Base-by-base conservation (phyloP, 2,329 filamentous ascomycete species). In the Diaporthe vaccinii region DNA sequence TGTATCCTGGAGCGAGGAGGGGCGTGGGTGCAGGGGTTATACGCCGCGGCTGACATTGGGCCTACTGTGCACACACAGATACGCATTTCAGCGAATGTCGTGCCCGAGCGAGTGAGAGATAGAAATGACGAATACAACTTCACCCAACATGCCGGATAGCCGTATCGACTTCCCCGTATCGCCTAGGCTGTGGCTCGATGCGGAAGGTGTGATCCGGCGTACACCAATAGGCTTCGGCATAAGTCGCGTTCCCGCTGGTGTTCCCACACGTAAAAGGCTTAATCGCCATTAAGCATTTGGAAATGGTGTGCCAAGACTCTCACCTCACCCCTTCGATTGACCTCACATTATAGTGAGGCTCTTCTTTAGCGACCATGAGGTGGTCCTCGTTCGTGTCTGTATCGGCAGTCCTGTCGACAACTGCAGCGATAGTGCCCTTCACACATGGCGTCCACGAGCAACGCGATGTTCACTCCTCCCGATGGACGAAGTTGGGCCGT, bases 371-470 rank as follows among this genome's bases (percentile, higher is more conserved):
- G 12, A 44, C 36, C 15, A 62, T 62, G 58, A 20, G n/a, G 58
- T 62, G 22, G 58, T 62, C 36, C 14, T 41, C 58, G 36, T 44
- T 62, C 58, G n/a, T 62, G n/a, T 44, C 58, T 44, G 15, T 62
- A 62, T 62, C 14, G 58, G n/a, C 36, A 12, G 58, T 41, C 58
- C n/a, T 62, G 36, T 44, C 58, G 78, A 79, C 58, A 41, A 62
- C 36, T 41, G 58, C 36, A 25, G 58, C 58, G 58, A 12, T 28
- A 36, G 69, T 58, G 39, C 74, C 70, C 41, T 46, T 46, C 28
- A 78, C 79, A 36, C 79, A 82, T 68, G 70, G 51, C 22, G 77
- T 82, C 51, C 80, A 82, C 59, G 80, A 81, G 75, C 77, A 78
- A 15, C 79, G 79, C 59, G 74, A 72, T 58, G 22, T 75, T 12